Evolutionary conservation across 495 filamentous ascomycete species (phyloP).

Genomic region (Penicillium antarcticum): DNA sequence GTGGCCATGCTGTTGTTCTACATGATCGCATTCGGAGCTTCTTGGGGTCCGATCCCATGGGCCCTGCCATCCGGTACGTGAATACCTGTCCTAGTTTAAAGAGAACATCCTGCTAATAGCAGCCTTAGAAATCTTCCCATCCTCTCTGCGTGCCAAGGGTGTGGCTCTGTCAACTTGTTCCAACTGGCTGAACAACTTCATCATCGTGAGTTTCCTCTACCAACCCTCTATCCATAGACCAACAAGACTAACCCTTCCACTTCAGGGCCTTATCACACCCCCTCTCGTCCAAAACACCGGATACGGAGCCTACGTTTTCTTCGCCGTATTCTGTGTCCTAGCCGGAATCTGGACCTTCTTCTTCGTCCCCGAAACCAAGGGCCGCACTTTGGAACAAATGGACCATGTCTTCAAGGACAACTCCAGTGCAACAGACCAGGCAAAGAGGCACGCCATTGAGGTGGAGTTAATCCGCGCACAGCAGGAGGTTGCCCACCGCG

Average conservation of each 20-base stretch:
- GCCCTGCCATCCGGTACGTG: slow-evolving; percentile 38
- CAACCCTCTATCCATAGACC: too few species aligned
- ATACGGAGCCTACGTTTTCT: slow-evolving; percentile 55
- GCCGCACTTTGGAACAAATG: slow-evolving; percentile 56
- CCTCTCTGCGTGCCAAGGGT: slow-evolving; percentile 50
- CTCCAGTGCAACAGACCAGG: slow-evolving; percentile 36
- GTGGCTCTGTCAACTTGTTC: slow-evolving; percentile 50
- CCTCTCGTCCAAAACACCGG: slow-evolving; percentile 52
- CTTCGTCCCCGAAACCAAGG: slow-evolving; percentile 58
- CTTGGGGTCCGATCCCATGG: slow-evolving; percentile 47
- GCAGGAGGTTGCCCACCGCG: slow-evolving; percentile 1
- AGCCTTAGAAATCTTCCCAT: slow-evolving; percentile 45
- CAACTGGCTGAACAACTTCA: slow-evolving; percentile 57
- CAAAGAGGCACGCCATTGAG: slow-evolving; percentile 37
- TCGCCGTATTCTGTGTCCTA: slow-evolving; percentile 55
- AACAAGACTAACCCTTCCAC: neutral
- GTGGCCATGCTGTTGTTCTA: slow-evolving; percentile 47
- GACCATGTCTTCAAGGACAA: slow-evolving; percentile 51
- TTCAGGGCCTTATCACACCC: slow-evolving; percentile 48
- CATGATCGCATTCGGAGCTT: slow-evolving; percentile 46
- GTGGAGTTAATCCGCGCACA: slow-evolving; percentile 20
- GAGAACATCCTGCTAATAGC: neutral
- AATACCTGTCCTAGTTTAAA: neutral
- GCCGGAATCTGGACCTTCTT: slow-evolving; percentile 50
- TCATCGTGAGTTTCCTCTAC: slow-evolving; percentile 35